Evolutionary conservation across 148 eudicot genomes (phyloP).

Genomic region (Chenopodium berlandieri): DNA sequence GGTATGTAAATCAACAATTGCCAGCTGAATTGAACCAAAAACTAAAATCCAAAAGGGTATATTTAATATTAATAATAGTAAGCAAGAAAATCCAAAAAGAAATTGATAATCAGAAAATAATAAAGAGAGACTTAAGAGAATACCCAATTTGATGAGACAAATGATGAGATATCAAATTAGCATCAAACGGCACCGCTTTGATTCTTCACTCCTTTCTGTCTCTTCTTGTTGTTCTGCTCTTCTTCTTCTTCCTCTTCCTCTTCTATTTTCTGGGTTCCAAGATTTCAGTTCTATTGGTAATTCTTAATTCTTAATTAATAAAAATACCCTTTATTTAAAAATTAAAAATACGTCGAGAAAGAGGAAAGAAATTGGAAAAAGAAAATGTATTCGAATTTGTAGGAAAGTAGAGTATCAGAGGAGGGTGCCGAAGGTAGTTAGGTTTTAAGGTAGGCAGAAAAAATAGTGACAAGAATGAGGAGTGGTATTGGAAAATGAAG

Average conservation of each 20-base stretch:
- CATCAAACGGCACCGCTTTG: neutral
- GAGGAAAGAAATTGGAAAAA: neutral
- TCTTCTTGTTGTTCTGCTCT: neutral
- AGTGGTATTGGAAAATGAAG: neutral
- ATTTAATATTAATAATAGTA: no score
- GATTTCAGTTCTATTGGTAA: neutral
- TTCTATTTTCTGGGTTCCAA: neutral
- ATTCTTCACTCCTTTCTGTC: neutral
- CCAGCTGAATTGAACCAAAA: neutral
- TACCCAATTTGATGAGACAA: constrained; percentile 7
- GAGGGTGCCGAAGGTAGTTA: neutral
- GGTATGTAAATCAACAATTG: neutral
- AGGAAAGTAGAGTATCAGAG: no score
- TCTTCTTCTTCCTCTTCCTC: neutral
- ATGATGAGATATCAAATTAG: neutral
- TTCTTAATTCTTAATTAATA: neutral
- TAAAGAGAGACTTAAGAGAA: neutral
- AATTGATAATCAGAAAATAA: neutral
- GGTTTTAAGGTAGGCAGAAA: constrained; percentile 2
- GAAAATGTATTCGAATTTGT: neutral
- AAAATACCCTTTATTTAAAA: neutral
- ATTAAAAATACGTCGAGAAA: neutral
- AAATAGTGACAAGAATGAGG: neutral
- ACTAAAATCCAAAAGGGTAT: neutral
- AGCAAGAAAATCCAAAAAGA: neutral